phyloP scores from a whole-genome alignment of 2,329 filamentous ascomycete genomes.

The Fusarium foetens region DNA sequence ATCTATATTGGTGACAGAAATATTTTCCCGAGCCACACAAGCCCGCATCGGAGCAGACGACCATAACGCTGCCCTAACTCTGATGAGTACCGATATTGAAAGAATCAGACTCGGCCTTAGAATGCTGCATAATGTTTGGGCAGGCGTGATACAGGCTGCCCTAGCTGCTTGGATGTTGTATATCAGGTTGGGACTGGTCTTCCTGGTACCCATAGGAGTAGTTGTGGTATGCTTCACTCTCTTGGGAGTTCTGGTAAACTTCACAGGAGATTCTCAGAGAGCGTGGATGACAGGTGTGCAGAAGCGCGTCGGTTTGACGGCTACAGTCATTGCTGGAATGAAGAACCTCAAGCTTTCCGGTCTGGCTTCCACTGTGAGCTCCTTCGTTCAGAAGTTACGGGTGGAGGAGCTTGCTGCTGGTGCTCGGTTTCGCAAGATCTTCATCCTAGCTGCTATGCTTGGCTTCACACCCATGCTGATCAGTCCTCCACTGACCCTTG shows the following conservation, averaged over 20 bases:
- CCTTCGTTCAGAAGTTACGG: constrained; percentile 44
- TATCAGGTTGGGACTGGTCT: not conserved
- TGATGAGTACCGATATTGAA: not conserved
- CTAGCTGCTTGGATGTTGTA: not conserved
- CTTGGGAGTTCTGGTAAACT: constrained; percentile 23
- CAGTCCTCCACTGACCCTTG: constrained; percentile 49
- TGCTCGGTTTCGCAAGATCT: constrained; percentile 41
- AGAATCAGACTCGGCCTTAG: not conserved
- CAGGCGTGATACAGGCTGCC: not conserved
- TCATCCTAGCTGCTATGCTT: constrained; percentile 40
- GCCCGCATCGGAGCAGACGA: not conserved
- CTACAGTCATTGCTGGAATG: constrained; percentile 47
- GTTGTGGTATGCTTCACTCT: constrained; percentile 5
- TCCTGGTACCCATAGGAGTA: not conserved
- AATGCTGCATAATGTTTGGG: not conserved
- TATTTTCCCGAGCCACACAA: not conserved
- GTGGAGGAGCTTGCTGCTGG: constrained; percentile 45
- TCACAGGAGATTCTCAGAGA: constrained; percentile 41
- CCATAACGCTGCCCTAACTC: not conserved
- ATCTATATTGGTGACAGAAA: not conserved
- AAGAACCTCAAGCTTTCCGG: constrained; percentile 49
- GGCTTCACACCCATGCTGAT: constrained; percentile 50
- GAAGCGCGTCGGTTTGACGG: constrained; percentile 47
- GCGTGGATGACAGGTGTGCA: constrained; percentile 52
- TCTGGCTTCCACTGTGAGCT: constrained; percentile 41